Evolutionary conservation across 768 basidiomycete species (phyloP), one percentile per base, ranked within the genome.

Genomic region (Pleurotus giganteus): DNA sequence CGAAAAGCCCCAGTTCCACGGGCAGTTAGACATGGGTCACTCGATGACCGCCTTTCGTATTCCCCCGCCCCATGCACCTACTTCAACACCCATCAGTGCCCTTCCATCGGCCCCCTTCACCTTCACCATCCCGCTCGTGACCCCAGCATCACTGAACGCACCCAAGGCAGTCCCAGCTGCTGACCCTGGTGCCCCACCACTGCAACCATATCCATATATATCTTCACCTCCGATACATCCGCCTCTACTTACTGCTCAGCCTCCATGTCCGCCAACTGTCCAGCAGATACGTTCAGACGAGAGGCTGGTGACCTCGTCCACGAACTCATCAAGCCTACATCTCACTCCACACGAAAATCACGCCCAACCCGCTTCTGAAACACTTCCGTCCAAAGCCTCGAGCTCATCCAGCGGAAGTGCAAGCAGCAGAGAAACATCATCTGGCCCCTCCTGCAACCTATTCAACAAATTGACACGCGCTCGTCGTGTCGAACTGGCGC

Each of bases 41-140:
- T 34, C 31, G 12, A 51, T 51, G 49, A 51, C 21, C 19, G 37
- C 31, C 4, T 51, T 51, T 32, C 49, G 49, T n/a, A 13, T 51
- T 3, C 49, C 49, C 0, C 49, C 19, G 12, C 19, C 19, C 11
- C 2, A 11, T 37, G 34, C 34, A 19, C 27, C 49, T 9, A 7
- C 49, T 36, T 32, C 49, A 23, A 51, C 34, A 8, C 21, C 49
- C 13, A 32, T 28, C 34, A 51, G 37, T 26, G 19, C 34, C 1
- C 34, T 37, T 8, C 31, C 32, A 51, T 24, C 31, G 21, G 19
- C 21, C 6, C 49, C 49, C 4, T 51, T 51, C 34, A 51, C 49
- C 9, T 51, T 51, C 19, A 51, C 5, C 15, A 34, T 51, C 12
- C 49, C 49, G 32, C 21, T 51, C 4, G 19, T n/a, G 4, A 37